phyloP scores from a whole-genome alignment of 345 rosid species.

The Anacardium occidentale region DNA sequence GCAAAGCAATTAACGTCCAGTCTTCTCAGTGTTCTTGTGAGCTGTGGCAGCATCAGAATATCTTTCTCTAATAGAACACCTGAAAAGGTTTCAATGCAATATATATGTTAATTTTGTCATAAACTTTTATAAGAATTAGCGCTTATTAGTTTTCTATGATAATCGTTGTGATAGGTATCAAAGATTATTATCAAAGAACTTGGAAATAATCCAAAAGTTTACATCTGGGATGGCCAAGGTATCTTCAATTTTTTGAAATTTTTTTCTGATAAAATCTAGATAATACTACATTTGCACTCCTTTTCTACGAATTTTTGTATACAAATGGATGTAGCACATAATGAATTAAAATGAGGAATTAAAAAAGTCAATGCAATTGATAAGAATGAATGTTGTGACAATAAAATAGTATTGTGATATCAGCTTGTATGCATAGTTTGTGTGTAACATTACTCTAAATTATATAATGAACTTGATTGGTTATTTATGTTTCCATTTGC shows the following conservation, averaged over 20 bases:
- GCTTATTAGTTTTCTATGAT: background rate
- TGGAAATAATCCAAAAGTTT: conserved; percentile 76
- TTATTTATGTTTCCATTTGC: conserved; percentile 29
- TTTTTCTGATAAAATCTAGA: background rate
- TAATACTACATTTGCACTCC: no score
- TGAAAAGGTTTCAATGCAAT: conserved; percentile 52
- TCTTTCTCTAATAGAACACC: conserved; percentile 84
- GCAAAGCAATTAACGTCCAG: conserved; percentile 70
- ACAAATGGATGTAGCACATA: no score
- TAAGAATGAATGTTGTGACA: no score
- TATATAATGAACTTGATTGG: conserved; percentile 7
- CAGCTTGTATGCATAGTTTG: no score
- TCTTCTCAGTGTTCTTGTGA: conserved; percentile 55
- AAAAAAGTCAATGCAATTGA: no score
- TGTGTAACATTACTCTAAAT: background rate
- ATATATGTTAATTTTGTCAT: conserved; percentile 7
- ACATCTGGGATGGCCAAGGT: conserved; percentile 94
- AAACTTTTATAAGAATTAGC: conserved; percentile 4
- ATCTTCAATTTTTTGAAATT: conserved; percentile 14
- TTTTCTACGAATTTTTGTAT: no score
- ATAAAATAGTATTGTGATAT: no score
- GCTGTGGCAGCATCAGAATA: conserved; percentile 84
- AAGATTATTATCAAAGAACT: conserved; percentile 61
- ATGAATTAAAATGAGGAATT: no score
- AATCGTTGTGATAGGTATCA: conserved; percentile 49